Percentiles rank a stretch among this genome's conserved stretches.
These are phyloP conservation scores for Phaeosphaeria sp. DNA, from an alignment of 2,329 filamentous ascomycete species.

Conservation along the genomic window DNA sequence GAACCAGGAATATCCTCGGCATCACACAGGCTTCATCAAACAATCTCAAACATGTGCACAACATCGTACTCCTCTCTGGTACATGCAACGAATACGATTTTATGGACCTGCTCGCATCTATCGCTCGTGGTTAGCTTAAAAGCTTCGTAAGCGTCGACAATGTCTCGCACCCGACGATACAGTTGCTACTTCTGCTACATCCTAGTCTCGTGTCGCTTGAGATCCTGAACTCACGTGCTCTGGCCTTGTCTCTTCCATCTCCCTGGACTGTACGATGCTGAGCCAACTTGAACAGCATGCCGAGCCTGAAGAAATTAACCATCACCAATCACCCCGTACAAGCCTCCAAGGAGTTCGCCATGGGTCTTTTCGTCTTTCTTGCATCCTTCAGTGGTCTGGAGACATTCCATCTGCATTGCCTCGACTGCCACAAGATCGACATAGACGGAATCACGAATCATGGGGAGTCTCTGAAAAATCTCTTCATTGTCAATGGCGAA, in stretches of 20 bases:
- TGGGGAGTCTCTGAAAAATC: background rate
- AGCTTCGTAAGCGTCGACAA: background rate
- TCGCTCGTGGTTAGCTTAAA: background rate
- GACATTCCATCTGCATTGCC: background rate
- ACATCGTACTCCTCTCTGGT: background rate
- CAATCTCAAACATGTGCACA: conserved; percentile 1
- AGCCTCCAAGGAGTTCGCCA: background rate
- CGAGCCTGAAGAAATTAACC: background rate
- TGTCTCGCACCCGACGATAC: background rate
- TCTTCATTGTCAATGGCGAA: conserved; percentile 2
- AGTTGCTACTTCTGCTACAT: background rate
- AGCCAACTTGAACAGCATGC: too few relatives aligned
- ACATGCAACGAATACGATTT: background rate
- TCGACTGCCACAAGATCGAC: background rate
- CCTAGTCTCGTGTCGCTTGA: background rate
- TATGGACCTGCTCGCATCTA: background rate
- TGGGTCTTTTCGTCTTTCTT: background rate
- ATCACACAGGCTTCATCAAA: conserved; percentile 1
- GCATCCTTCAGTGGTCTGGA: background rate
- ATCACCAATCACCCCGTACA: background rate
- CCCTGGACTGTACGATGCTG: background rate
- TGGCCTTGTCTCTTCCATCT: background rate
- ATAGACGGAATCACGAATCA: conserved; percentile 1
- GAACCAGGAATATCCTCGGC: background rate
- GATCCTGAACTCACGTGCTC: background rate